Conservation (phyloP, 164 flowering plant species). For the Cinnamomum chago region DNA sequence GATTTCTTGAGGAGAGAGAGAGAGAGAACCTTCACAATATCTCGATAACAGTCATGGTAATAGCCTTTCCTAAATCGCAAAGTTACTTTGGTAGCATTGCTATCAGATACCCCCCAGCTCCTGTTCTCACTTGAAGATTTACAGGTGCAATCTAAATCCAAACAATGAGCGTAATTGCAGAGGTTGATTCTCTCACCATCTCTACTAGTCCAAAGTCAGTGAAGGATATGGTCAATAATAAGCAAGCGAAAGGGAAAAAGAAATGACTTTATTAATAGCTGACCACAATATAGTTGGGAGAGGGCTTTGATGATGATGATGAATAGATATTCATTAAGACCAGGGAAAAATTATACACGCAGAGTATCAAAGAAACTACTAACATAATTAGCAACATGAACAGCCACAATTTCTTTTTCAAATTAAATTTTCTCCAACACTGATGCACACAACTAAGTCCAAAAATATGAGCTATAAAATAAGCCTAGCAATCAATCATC, state of each 20-base stretch:
- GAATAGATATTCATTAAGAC: no score
- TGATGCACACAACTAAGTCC: background rate
- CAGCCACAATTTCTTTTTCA: background rate
- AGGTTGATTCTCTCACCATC: slow-evolving; percentile 62
- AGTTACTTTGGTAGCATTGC: slow-evolving; percentile 28
- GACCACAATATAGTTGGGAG: no score
- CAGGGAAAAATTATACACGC: background rate
- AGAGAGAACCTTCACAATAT: slow-evolving; percentile 47
- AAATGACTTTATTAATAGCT: background rate
- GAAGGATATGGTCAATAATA: slow-evolving; percentile 3
- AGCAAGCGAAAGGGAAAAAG: background rate
- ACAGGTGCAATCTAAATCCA: slow-evolving; percentile 50
- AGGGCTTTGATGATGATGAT: no score
- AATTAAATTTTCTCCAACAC: background rate
- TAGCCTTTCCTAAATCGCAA: slow-evolving; percentile 58
- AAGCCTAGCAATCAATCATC: background rate
- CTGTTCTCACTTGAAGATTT: slow-evolving; percentile 27
- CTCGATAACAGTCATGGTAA: slow-evolving; percentile 67
- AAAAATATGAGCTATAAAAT: background rate
- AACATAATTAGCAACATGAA: background rate
- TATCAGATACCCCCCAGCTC: slow-evolving; percentile 1
- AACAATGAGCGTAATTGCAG: slow-evolving; percentile 42
- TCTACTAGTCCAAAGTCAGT: slow-evolving; percentile 29
- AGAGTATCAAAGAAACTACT: background rate
- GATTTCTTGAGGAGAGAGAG: slow-evolving; percentile 10